Conservation (phyloP, 2,329 filamentous ascomycete species). For the Clonostachys rhizophaga region DNA sequence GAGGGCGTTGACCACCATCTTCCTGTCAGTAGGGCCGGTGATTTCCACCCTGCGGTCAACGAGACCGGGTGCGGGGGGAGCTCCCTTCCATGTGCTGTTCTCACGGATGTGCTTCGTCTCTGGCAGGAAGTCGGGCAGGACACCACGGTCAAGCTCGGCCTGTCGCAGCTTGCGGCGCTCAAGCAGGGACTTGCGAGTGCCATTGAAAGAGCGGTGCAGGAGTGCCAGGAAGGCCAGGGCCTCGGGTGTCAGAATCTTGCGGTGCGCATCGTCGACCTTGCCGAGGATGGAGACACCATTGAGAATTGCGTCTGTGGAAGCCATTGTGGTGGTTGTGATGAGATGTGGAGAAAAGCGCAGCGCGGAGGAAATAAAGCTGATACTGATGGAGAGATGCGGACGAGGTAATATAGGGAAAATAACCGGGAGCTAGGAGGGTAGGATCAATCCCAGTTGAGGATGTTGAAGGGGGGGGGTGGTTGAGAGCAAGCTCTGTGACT, state of each 20-base stretch:
- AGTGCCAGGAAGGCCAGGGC: constrained; percentile 90
- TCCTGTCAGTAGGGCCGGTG: constrained; percentile 92
- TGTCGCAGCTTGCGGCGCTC: constrained; percentile 84
- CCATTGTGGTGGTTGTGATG: constrained; percentile 43
- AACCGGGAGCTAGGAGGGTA: too few relatives aligned
- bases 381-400: too few relatives aligned
- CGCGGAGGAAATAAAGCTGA: too few relatives aligned
- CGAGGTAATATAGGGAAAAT: too few relatives aligned
- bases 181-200: constrained; percentile 80
- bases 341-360: too few relatives aligned
- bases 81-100: constrained; percentile 89
- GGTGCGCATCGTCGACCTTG: constrained; percentile 69
- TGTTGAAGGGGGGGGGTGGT: too few relatives aligned
- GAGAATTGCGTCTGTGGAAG: constrained; percentile 70
- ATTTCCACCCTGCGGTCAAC: constrained; percentile 95
- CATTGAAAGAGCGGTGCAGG: constrained; percentile 92
- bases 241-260: constrained; percentile 88
- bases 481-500: too few relatives aligned
- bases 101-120: constrained; percentile 96
- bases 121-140: constrained; percentile 87
- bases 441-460: too few relatives aligned
- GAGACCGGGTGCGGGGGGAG: constrained; percentile 84
- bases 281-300: constrained; percentile 86
- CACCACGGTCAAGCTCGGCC: constrained; percentile 86
- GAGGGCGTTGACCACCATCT: constrained; percentile 98